Conservation (phyloP, 2,329 filamentous ascomycete species). For the Apiospora koreana region DNA sequence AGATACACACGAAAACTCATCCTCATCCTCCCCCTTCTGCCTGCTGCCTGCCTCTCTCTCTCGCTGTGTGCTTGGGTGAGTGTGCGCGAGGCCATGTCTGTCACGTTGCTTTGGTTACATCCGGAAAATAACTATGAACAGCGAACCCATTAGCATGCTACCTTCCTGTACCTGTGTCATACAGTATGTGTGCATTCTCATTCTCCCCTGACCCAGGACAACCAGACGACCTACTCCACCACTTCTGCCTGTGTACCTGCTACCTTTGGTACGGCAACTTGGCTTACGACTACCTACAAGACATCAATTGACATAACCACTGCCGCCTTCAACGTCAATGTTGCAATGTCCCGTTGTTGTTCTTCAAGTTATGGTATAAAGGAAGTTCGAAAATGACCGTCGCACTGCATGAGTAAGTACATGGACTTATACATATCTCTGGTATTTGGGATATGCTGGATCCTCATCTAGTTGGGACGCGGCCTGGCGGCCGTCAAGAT, state of each 20-base stretch:
- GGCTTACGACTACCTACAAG: neutral
- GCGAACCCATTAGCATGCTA: neutral
- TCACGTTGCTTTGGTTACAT: slow-evolving; percentile 6
- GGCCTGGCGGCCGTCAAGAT: neutral
- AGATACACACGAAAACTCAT: neutral
- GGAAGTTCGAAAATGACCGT: neutral
- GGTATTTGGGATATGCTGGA: neutral
- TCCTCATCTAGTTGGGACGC: neutral
- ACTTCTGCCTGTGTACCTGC: neutral
- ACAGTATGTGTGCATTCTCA: no score
- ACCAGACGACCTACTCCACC: neutral
- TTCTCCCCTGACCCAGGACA: neutral
- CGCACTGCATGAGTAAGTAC: no score
- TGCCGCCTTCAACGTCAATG: neutral
- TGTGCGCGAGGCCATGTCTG: neutral
- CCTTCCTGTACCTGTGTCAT: neutral
- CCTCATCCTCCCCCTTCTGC: no score
- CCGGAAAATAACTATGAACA: neutral
- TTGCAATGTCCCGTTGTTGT: neutral
- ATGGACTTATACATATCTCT: neutral
- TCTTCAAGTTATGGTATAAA: neutral
- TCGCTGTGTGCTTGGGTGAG: neutral
- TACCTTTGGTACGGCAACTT: neutral
- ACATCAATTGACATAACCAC: neutral
- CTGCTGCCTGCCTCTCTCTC: neutral